Base-by-base conservation (phyloP, 108 stramenopile species). In the Cylindrotheca fusiformis region DNA sequence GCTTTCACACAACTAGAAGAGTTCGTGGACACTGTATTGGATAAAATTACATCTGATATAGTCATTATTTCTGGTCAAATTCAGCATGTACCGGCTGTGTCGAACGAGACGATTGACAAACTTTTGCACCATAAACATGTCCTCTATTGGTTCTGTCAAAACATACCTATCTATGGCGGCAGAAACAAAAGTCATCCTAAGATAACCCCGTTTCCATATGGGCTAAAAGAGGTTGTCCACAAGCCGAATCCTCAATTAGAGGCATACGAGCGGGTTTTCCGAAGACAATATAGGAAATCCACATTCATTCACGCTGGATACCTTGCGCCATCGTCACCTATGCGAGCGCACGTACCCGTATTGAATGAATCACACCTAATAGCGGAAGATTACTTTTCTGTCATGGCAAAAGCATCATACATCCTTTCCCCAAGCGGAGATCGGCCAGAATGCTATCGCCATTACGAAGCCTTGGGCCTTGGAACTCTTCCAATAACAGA, bases 381-480 rank as follows among this genome's bases (percentile, higher is more conserved):
- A 52, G 51, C 50, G 4, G 8, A 22, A 6, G 66, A 74, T 3
- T 75, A 55, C 60, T 70, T 55, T 21, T 28, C 28, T 20, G 1
- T 28, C 21, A 70, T 76, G 27, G 55, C 75, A 4, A 46, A 60
- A 52, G 44, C 33, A 19, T 2, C 5, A 0, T 76, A 71, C 44
- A 48, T 76, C 5, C 23, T 71, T 26, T 66, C 64, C 14, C 75
- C 75, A 3, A 53, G 71, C 60, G 75, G 75, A 1, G 69, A 71
- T 45, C 55, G 60, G 21, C 75, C 75, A 21, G 75, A 76, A 28
- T 76, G 75, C 31, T 62, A 76, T 54, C 63, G 75, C 8, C 69
- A 76, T 56, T 76, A 76, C 46, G 75, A 76, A 32, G 69, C 75
- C 18, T 25, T 76, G 30, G 75, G 75, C 18, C 53, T 76, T 20